A percentile compares a stretch with the other conserved stretches of the same genome.
These are phyloP conservation scores for Zalaria obscura DNA, from an alignment of 2,329 filamentous ascomycete species.

Conservation along the genomic window DNA sequence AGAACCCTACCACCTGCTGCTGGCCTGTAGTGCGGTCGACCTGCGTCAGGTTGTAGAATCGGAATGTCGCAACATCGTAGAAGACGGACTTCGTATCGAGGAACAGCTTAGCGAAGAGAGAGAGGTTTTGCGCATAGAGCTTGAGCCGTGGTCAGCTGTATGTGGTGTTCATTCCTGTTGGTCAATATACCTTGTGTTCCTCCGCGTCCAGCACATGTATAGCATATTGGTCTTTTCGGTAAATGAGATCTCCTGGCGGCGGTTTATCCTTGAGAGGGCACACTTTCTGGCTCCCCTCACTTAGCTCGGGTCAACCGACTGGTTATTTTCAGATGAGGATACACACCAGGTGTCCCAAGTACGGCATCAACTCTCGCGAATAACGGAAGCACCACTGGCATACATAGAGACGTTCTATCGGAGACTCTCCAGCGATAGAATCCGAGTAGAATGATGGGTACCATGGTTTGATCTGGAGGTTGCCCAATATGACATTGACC, in stretches of 20 bases:
- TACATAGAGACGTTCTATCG: conserved; percentile 53
- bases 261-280: conserved; percentile 25
- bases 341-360: conserved; percentile 19
- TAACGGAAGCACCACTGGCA: conserved; percentile 95
- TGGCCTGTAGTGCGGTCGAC: conserved; percentile 33
- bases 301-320: conserved; percentile 11
- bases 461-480: conserved; percentile 77
- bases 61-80: conserved; percentile 87
- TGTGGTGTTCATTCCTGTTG: neutral
- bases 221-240: conserved; percentile 65
- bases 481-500: conserved; percentile 71
- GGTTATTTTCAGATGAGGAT: too few relatives aligned
- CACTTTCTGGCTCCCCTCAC: conserved; percentile 21
- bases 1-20: conserved; percentile 74
- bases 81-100: conserved; percentile 97
- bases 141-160: conserved; percentile 7
- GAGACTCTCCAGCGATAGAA: conserved; percentile 34
- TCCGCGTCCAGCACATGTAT: conserved; percentile 91
- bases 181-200: conserved; percentile 42
- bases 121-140: conserved; percentile 89
- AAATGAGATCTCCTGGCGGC: conserved; percentile 60
- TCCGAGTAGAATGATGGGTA: conserved; percentile 81
- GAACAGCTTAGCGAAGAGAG: conserved; percentile 91
- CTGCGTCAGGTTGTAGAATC: conserved; percentile 85
- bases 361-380: conserved; percentile 40